Evolutionary conservation across 768 basidiomycete genomes (phyloP).

Genomic region (Porpolomopsis calyptriformis): DNA sequence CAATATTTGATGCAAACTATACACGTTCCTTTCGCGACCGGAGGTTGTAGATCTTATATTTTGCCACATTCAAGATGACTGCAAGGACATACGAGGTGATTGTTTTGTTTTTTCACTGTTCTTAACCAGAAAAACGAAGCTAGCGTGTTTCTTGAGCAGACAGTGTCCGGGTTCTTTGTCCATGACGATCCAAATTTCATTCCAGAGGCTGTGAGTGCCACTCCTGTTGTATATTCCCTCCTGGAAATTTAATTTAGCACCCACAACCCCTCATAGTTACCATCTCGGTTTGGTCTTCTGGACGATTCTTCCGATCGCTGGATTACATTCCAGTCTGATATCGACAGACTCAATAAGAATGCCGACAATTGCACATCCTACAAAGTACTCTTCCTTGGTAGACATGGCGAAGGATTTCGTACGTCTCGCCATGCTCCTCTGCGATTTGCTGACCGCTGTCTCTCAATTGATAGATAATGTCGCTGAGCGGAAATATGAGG

Average conservation of each 20-base stretch:
- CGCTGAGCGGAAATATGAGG: conserved; percentile 47
- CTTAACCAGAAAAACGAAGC: not conserved
- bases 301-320: conserved; percentile 42
- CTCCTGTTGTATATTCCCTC: not conserved
- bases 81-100: not conserved
- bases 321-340: conserved; percentile 29
- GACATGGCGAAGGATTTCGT: conserved; percentile 73
- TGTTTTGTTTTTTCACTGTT: not conserved
- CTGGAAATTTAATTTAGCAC: not conserved
- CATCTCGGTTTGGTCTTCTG: conserved; percentile 46
- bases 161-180: conserved; percentile 32
- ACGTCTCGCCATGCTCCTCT: conserved; percentile 18
- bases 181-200: conserved; percentile 27
- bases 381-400: conserved; percentile 55
- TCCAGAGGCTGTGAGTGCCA: conserved; percentile 19
- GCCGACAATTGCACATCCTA: conserved; percentile 32
- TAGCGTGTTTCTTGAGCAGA: conserved; percentile 12
- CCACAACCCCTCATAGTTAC: conserved; percentile 30
- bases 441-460: conserved; percentile 1
- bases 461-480: conserved; percentile 47
- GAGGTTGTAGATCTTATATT: no score
- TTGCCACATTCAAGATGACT: not conserved
- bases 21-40: no score
- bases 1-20: no score
- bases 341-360: conserved; percentile 37